Evolutionary conservation across 768 basidiomycete genomes (phyloP), one percentile per base, ranked within the genome.

Genomic region (Lepiota brunneoincarnata): DNA sequence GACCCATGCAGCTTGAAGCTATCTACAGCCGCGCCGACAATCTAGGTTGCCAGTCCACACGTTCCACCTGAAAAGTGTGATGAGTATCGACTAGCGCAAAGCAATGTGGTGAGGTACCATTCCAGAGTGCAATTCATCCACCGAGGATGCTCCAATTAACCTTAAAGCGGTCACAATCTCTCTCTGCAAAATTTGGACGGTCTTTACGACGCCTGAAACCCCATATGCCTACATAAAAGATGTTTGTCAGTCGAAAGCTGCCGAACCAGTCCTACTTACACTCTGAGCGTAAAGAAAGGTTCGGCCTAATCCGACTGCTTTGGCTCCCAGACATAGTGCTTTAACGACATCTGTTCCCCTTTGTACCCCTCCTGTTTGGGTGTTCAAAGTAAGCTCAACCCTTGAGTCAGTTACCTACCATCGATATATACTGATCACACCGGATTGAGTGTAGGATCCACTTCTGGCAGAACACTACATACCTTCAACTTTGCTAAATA

Each of bases 311-410:
- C 94, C 93, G 15, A 94, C 91, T 6, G 87, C 91, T 58, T 71
- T 86, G 2, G 94, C 94, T 9, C 94, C 94, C 6, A 97, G 75
- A 64, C 92, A 95, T 9, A 96, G 71, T 0, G 93, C 93, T 68
- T 96, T 97, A 44, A 97, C 71, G 14, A 94, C 85, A 70, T 95
- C 93, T 31, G 59, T 61, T 37, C 59, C 59, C 21, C 59, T 51
- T 11, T 61, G 43, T 12, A 55, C 38, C 5, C 57, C 59, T 23
- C 59, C 59, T 59, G 36, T n/a, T 14, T n/a, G 41, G 18, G 15
- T 6, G 44, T 24, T 18, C 4, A 42, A n/a, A 28, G 31, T 18
- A 26, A 15, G 9, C 15, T 5, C 31, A 41, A 11, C 28, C 26
- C 9, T 31, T 21, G 26, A 4, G 31, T 37, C 18, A 47, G 34